Conservation (phyloP, 2,329 filamentous ascomycete species). For the Fusarium veterinarium region DNA sequence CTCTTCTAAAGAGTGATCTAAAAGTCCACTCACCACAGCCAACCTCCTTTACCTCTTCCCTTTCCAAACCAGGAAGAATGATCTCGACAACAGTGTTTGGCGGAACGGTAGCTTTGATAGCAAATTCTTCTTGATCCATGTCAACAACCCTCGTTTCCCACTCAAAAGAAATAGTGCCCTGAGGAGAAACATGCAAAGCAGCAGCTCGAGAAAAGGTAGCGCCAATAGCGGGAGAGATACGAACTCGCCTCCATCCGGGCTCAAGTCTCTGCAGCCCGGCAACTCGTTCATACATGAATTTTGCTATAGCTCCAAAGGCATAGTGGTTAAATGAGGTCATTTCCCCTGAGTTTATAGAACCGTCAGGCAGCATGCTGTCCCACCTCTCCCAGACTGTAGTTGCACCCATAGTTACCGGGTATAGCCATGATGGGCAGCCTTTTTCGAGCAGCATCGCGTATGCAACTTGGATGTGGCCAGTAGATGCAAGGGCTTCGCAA, state of each 20-base stretch:
- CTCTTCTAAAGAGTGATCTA: background rate
- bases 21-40: conserved; percentile 6
- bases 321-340: conserved; percentile 66
- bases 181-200: conserved; percentile 6
- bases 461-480: background rate
- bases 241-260: conserved; percentile 31
- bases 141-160: background rate
- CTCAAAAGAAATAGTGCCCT: background rate
- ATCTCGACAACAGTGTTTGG: background rate
- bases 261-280: conserved; percentile 24
- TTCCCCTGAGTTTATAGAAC: conserved; percentile 55
- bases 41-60: background rate
- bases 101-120: background rate
- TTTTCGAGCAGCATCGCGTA: conserved; percentile 56
- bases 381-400: conserved; percentile 64
- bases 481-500: background rate
- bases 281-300: conserved; percentile 49
- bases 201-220: conserved; percentile 9
- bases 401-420: conserved; percentile 57
- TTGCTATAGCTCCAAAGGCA: conserved; percentile 53
- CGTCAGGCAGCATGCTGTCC: conserved; percentile 58
- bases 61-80: background rate
- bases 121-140: background rate
- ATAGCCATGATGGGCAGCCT: conserved; percentile 59
- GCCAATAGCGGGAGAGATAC: background rate